These are phyloP conservation scores for Phlebiopsis gigantea DNA, from an alignment of 768 basidiomycete species.

Conservation along the genomic window DNA sequence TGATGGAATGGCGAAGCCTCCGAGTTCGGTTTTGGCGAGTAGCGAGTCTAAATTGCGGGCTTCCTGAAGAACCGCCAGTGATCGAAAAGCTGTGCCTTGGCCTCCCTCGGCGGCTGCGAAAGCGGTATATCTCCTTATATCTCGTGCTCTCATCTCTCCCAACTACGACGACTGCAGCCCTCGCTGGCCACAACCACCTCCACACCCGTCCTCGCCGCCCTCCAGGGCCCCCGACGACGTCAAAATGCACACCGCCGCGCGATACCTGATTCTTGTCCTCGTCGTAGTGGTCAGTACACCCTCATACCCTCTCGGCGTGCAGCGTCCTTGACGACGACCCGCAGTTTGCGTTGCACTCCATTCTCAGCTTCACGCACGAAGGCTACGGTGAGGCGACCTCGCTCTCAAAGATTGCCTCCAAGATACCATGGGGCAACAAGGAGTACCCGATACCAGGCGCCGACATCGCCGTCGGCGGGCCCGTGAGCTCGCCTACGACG, in stretches of 20 bases:
- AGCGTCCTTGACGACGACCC: background rate
- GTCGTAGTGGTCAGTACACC: constrained; percentile 24
- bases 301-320: background rate
- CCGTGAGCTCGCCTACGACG: background rate
- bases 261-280: constrained; percentile 28
- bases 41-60: too few species aligned
- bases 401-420: constrained; percentile 31
- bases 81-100: too few species aligned
- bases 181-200: too few species aligned
- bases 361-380: constrained; percentile 61
- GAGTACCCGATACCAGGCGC: background rate
- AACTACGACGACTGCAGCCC: too few species aligned
- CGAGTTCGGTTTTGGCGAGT: too few species aligned
- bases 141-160: too few species aligned
- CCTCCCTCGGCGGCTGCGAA: too few species aligned
- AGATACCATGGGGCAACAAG: constrained; percentile 20
- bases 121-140: too few species aligned
- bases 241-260: constrained; percentile 24
- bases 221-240: background rate
- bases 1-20: too few species aligned
- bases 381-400: constrained; percentile 59
- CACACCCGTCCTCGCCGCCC: too few species aligned
- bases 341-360: constrained; percentile 43
- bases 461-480: background rate
- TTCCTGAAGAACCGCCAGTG: too few species aligned